Evolutionary conservation across 306 rosid species (phyloP), one percentile per base, ranked within the genome.

Genomic region (Dryas alaskensis): DNA sequence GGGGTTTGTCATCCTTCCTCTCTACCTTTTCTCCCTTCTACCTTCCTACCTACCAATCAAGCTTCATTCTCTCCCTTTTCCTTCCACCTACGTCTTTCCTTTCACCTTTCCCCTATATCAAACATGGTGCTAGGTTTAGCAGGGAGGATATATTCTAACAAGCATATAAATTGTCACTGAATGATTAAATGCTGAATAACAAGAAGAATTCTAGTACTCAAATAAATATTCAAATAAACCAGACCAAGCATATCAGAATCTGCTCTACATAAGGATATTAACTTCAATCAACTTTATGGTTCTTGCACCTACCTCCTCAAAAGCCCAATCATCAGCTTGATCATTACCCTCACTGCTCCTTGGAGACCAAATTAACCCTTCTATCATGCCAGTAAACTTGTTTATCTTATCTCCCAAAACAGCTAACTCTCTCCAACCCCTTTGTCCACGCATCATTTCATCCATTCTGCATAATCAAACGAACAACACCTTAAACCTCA

Each of bases 361-460:
- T 7, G 99, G 97, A 55, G 97, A 94, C 99, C 97, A 94, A 83
- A 94, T 88, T 74, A 89, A 82, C 85, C 97, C 97, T 86, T 94
- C 96, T 79, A 94, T 88, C 97, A 92, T 94, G 75, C 96, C 97
- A 79, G 93, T 86, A 61, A 94, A 86, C 88, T 92, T 94, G 86
- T 88, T 92, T 49, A 92, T 68, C 85, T 90, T 94, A 84, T 89
- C 99, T 44, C 99, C 99, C 88, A 94, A 80, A 79, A 86, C 66
- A 69, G 99, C 89, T 64, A 94, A 84, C 83, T 94, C 99, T 71
- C 97, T 87, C 99, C 99, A 94, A 52, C 99, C 99, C 88, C 92
- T 89, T 84, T 94, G 99, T 72, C 97, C 99, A 19, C 93, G 88
- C 99, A 94, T 94, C 99, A 94, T 92, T 84, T 94, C 97, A 75